Evolutionary conservation across 2,329 filamentous ascomycete species (phyloP).

Genomic region (Apiospora hydei): DNA sequence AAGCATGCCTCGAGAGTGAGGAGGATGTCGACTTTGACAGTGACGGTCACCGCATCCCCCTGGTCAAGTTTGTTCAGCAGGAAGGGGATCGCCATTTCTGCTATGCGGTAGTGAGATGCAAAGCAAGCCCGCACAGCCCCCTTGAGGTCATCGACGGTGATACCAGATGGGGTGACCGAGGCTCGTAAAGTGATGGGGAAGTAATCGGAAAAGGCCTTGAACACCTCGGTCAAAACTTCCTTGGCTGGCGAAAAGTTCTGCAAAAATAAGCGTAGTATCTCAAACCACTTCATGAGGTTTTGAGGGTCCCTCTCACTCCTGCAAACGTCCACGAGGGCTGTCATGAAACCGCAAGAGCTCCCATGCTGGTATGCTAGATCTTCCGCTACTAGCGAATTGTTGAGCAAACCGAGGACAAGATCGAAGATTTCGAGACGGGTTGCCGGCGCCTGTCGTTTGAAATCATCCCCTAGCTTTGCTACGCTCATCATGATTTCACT

Average conservation of each 20-base stretch:
- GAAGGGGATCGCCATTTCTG: slow-evolving; percentile 58
- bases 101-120: slow-evolving; percentile 55
- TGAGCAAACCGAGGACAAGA: slow-evolving; percentile 54
- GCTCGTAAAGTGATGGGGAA: slow-evolving; percentile 66
- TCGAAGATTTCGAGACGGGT: slow-evolving; percentile 62
- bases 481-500: slow-evolving; percentile 58
- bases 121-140: slow-evolving; percentile 61
- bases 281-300: slow-evolving; percentile 65
- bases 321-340: slow-evolving; percentile 58
- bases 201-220: slow-evolving; percentile 64
- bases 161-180: slow-evolving; percentile 55
- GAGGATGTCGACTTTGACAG: slow-evolving; percentile 67
- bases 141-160: slow-evolving; percentile 66
- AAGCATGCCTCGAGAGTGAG: slow-evolving; percentile 63
- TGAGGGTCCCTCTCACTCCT: slow-evolving; percentile 63
- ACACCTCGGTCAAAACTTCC: slow-evolving; percentile 57
- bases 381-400: slow-evolving; percentile 49
- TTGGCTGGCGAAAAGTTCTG: slow-evolving; percentile 52
- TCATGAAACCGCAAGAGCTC: slow-evolving; percentile 54
- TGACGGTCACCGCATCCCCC: slow-evolving; percentile 63
- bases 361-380: slow-evolving; percentile 55
- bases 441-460: slow-evolving; percentile 58
- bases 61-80: slow-evolving; percentile 65
- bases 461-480: slow-evolving; percentile 62
- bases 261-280: slow-evolving; percentile 54